Conservation (phyloP, 2,329 filamentous ascomycete genomes). For the Cercospora beticola region DNA sequence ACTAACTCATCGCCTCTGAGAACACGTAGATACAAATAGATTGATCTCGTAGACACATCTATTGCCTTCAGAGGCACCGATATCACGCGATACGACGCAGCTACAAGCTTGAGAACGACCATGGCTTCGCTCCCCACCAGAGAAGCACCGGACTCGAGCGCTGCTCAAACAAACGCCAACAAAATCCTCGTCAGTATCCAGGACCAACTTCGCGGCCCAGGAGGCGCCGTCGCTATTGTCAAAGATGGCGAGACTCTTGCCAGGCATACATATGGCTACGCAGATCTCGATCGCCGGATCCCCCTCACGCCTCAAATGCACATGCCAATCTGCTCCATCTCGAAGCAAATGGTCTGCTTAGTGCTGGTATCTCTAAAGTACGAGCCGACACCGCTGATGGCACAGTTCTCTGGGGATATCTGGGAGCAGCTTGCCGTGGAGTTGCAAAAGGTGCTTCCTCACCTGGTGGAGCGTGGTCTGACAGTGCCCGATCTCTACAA, state of each 20-base stretch:
- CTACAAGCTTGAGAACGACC: not conserved
- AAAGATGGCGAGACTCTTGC: slow-evolving; percentile 45
- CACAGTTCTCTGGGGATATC: slow-evolving; percentile 15
- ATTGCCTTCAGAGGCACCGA: not conserved
- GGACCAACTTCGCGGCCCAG: slow-evolving; percentile 39
- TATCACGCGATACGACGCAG: not conserved
- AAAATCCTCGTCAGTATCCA: not conserved
- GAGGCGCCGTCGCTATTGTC: slow-evolving; percentile 45
- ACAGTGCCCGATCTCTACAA: slow-evolving; percentile 42
- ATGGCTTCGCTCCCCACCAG: slow-evolving; percentile 4
- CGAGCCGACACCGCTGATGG: slow-evolving; percentile 37
- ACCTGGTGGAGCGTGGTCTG: slow-evolving; percentile 33
- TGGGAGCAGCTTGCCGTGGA: slow-evolving; percentile 29
- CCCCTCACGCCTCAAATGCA: slow-evolving; percentile 40
- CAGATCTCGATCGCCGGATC: slow-evolving; percentile 43
- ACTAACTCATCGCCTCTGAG: not conserved
- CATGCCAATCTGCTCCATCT: slow-evolving; percentile 50
- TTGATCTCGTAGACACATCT: not conserved
- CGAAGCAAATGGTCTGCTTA: slow-evolving; percentile 48
- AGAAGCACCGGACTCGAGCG: not conserved
- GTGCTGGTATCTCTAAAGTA: slow-evolving; percentile 39
- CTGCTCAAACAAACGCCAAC: not conserved
- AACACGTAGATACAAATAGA: not conserved
- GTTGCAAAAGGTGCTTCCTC: slow-evolving; percentile 36
- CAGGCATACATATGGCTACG: slow-evolving; percentile 46